Percentiles rank a stretch among this genome's conserved stretches.
These are phyloP conservation scores for Phialocephala sp. DNA, from an alignment of 2,329 filamentous ascomycete genomes.

Conservation along the genomic window DNA sequence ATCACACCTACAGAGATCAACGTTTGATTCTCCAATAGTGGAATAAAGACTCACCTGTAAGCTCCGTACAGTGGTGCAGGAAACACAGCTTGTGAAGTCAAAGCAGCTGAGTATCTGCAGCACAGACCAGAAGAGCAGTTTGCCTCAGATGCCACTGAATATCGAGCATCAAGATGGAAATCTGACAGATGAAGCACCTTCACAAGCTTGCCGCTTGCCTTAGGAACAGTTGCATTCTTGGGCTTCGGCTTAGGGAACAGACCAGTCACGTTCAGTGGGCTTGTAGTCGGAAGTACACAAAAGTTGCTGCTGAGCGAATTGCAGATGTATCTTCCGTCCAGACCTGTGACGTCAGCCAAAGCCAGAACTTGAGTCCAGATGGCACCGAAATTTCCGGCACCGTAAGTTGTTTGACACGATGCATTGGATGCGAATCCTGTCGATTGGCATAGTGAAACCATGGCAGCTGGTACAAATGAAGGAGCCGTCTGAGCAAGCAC, in stretches of 20 bases:
- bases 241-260: slow-evolving; percentile 62
- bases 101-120: slow-evolving; percentile 52
- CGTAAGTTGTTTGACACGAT: slow-evolving; percentile 55
- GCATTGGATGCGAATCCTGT: slow-evolving; percentile 53
- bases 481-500: slow-evolving; percentile 56
- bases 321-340: slow-evolving; percentile 64
- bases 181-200: slow-evolving; percentile 63
- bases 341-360: slow-evolving; percentile 56
- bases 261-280: slow-evolving; percentile 49
- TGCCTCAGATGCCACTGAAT: slow-evolving; percentile 57
- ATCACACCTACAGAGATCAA: slow-evolving; percentile 50
- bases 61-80: slow-evolving; percentile 60
- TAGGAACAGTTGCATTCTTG: slow-evolving; percentile 48
- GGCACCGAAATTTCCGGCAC: slow-evolving; percentile 54
- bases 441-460: slow-evolving; percentile 56
- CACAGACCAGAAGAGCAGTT: slow-evolving; percentile 58
- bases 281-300: slow-evolving; percentile 53
- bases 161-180: slow-evolving; percentile 60
- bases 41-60: slow-evolving; percentile 45
- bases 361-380: slow-evolving; percentile 63
- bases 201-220: slow-evolving; percentile 56
- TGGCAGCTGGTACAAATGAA: slow-evolving; percentile 52
- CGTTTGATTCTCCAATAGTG: background rate
- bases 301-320: slow-evolving; percentile 53
- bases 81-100: slow-evolving; percentile 46